Evolutionary conservation across 306 rosid genomes (phyloP).

Genomic region (Quercus cerris): DNA sequence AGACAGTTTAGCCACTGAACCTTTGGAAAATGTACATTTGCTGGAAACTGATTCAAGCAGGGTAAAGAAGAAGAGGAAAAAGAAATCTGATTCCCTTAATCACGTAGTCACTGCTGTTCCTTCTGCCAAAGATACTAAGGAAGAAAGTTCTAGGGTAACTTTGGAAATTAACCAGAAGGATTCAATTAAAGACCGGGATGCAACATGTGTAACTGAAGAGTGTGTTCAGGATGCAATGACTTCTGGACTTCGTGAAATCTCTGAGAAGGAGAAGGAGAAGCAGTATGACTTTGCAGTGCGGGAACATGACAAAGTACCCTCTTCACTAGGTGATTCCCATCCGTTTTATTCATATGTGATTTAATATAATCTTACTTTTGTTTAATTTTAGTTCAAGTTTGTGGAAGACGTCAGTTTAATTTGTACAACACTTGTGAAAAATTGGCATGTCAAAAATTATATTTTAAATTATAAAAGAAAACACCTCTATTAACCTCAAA

Average conservation of each 20-base stretch:
- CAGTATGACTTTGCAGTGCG: constrained; percentile 28
- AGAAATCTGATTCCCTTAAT: constrained; percentile 20
- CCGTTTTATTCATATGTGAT: constrained; percentile 11
- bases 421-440: background rate
- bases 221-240: constrained; percentile 29
- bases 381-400: background rate
- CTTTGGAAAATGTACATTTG: constrained; percentile 20
- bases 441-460: background rate
- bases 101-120: constrained; percentile 26
- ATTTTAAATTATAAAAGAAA: background rate
- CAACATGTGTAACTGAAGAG: constrained; percentile 18
- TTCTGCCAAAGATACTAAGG: constrained; percentile 32
- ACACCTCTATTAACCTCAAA: background rate
- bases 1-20: constrained; percentile 29
- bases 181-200: constrained; percentile 10
- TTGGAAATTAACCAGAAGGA: constrained; percentile 2
- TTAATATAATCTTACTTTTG: background rate
- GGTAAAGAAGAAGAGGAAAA: constrained; percentile 31
- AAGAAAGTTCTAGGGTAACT: constrained; percentile 19
- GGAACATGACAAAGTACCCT: constrained; percentile 13
- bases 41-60: constrained; percentile 11
- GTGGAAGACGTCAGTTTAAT: background rate
- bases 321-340: constrained; percentile 30
- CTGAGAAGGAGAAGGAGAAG: constrained; percentile 25
- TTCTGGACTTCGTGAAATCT: constrained; percentile 15